Evolutionary conservation across 352 stramenopile species (phyloP), one percentile per base, ranked within the genome.

Genomic region (Pythium scleroteichum): DNA sequence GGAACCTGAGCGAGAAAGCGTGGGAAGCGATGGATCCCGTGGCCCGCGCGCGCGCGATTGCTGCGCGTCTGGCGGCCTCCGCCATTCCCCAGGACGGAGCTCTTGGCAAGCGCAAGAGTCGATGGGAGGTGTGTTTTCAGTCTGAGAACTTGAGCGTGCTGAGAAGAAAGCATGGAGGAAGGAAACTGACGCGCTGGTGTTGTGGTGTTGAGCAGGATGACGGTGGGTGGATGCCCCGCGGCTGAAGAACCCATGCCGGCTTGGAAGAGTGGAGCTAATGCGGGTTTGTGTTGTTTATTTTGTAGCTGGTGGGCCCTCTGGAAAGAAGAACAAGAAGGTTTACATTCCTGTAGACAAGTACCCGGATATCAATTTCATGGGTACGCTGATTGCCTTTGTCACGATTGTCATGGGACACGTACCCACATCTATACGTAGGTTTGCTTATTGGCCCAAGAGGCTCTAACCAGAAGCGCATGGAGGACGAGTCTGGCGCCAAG

Each of bases 291-390:
- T 50, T 20, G 20, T 51, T 19, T 8, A 22, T 47, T 45, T 19
- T 59, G 41, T 29, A 55, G 57, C 41, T 2, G 57, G 8, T n/a
- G 56, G 56, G 7, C 24, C 50, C 1, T 19, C 44, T n/a, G 72
- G 66, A 23, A 92, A 90, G 73, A 95, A 93, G 70, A 76, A 73
- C 66, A 95, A 95, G 78, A 97, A 97, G 78, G 80, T 97, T 45
- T 96, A 94, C 72, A 96, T 97, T 42, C 87, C 90, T 6, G 82
- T 94, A 57, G 88, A 95, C 59, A 92, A 96, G 59, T 90, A 97
- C 73, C 86, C 87, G 7, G 91, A 97, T 27, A 96, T 97, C 65
- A 97, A 97, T 73, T 97, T 97, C 53, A 96, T 97, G 78, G 90
- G 87, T 85, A 16, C 23, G 29, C 32, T 42, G 5, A 12, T 53